Percentiles rank a stretch among this genome's conserved stretches.
These are phyloP conservation scores for Malus sylvestris DNA, from an alignment of 306 rosid species.

Conservation along the genomic window DNA sequence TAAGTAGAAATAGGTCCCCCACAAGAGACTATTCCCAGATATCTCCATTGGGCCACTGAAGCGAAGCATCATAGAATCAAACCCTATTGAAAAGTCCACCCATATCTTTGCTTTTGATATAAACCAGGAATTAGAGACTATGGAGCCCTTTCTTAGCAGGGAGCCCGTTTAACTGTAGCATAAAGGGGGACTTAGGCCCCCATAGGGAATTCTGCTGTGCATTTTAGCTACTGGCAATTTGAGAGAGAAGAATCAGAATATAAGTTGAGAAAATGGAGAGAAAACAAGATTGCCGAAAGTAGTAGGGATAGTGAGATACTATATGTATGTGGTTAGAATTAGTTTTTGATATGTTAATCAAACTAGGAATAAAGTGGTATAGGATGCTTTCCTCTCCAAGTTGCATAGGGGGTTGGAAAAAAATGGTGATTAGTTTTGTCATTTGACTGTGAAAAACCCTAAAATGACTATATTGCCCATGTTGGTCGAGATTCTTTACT, in stretches of 20 bases:
- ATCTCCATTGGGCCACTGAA: conserved; percentile 14
- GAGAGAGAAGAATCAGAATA: conserved; percentile 22
- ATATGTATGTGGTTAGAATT: conserved; percentile 11
- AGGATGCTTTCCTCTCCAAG: conserved; percentile 37
- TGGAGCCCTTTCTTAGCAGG: background rate
- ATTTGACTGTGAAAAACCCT: conserved; percentile 13
- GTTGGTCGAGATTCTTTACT: conserved; percentile 12
- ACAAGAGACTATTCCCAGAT: conserved; percentile 24
- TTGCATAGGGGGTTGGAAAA: conserved; percentile 33
- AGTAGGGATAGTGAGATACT: background rate
- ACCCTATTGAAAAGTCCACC: conserved; percentile 2
- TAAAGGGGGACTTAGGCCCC: background rate
- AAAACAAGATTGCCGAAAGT: conserved; percentile 28
- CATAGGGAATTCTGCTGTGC: background rate
- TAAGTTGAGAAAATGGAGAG: background rate
- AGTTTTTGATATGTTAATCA: conserved; percentile 24
- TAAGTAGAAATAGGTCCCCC: background rate
- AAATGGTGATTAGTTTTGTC: conserved; percentile 44
- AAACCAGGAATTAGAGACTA: background rate
- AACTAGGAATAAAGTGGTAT: conserved; percentile 49
- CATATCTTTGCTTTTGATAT: background rate
- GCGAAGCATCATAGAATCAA: background rate
- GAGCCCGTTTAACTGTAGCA: background rate
- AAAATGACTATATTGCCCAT: conserved; percentile 21
- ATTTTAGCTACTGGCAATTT: conserved; percentile 5